These are phyloP conservation scores for Syzygium grande DNA, from an alignment of 345 rosid species.

Conservation along the genomic window DNA sequence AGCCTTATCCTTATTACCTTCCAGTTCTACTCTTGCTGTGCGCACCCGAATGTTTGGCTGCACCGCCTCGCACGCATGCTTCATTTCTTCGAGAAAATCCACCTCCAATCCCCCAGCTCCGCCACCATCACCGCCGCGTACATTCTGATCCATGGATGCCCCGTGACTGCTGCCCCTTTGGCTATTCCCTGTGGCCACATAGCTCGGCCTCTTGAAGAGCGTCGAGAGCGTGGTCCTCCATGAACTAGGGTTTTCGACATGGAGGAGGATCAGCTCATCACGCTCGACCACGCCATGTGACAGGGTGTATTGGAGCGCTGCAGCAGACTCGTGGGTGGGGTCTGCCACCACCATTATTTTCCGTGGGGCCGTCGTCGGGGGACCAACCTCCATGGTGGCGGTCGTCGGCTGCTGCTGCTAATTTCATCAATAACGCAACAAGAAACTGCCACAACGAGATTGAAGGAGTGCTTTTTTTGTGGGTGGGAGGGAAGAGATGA, in stretches of 20 bases:
- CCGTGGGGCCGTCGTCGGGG: conserved; percentile 13
- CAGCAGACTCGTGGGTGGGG: conserved; percentile 55
- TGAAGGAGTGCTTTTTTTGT: not conserved
- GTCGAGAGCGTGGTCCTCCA: conserved; percentile 54
- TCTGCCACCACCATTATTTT: conserved; percentile 74
- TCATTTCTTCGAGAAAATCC: conserved; percentile 69
- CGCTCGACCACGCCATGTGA: conserved; percentile 56
- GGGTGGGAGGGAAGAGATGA: not conserved
- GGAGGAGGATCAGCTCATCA: conserved; percentile 59
- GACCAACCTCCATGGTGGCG: conserved; percentile 15
- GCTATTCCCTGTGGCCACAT: not conserved
- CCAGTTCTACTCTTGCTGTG: conserved; percentile 29
- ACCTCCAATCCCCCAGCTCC: conserved; percentile 22
- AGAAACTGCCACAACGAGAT: not conserved
- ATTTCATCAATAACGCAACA: not conserved
- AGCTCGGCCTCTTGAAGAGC: conserved; percentile 23
- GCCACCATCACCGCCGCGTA: not conserved
- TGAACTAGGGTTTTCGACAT: conserved; percentile 33
- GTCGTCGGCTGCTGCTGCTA: not conserved
- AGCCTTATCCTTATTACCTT: conserved; percentile 41
- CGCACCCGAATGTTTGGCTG: conserved; percentile 49
- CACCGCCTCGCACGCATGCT: conserved; percentile 41
- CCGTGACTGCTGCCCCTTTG: not conserved
- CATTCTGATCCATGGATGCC: not conserved
- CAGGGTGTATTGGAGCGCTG: conserved; percentile 65